phyloP scores from a whole-genome alignment of 2,329 filamentous ascomycete genomes.

The Fusarium tuaranense region DNA sequence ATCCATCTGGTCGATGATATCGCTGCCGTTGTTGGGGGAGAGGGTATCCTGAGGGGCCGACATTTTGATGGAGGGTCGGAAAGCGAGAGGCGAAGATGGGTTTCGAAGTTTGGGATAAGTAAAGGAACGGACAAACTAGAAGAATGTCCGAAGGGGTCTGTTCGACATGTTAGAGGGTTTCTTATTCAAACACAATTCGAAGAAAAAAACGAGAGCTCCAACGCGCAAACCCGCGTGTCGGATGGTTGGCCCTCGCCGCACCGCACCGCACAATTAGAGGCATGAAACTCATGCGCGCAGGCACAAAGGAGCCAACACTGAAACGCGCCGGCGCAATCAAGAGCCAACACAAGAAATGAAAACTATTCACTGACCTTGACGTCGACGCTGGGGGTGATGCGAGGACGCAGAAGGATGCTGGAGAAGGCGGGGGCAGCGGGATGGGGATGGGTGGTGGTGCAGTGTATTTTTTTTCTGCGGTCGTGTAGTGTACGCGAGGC shows the following conservation, averaged over 20 bases:
- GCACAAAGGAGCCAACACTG: neutral
- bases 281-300: neutral
- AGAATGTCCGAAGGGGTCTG: slow-evolving; percentile 22
- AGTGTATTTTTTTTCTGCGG: slow-evolving; percentile 46
- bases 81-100: slow-evolving; percentile 24
- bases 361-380: slow-evolving; percentile 38
- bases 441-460: slow-evolving; percentile 37
- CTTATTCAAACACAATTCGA: neutral
- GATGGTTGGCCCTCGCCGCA: slow-evolving; percentile 12
- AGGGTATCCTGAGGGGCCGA: slow-evolving; percentile 70
- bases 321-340: neutral
- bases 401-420: slow-evolving; percentile 35
- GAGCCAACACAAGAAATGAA: neutral
- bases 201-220: slow-evolving; percentile 5
- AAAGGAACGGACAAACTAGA: slow-evolving; percentile 16
- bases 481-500: slow-evolving; percentile 45
- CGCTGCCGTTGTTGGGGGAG: slow-evolving; percentile 70
- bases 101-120: slow-evolving; percentile 20
- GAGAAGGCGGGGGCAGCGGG: slow-evolving; percentile 35
- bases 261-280: slow-evolving; percentile 18
- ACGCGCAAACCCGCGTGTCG: slow-evolving; percentile 29
- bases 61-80: slow-evolving; percentile 59
- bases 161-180: slow-evolving; percentile 9
- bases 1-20: slow-evolving; percentile 71
- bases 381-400: slow-evolving; percentile 39